Base-by-base conservation (phyloP, 495 filamentous ascomycete genomes). In the Thermochaetoides thermophila region DNA sequence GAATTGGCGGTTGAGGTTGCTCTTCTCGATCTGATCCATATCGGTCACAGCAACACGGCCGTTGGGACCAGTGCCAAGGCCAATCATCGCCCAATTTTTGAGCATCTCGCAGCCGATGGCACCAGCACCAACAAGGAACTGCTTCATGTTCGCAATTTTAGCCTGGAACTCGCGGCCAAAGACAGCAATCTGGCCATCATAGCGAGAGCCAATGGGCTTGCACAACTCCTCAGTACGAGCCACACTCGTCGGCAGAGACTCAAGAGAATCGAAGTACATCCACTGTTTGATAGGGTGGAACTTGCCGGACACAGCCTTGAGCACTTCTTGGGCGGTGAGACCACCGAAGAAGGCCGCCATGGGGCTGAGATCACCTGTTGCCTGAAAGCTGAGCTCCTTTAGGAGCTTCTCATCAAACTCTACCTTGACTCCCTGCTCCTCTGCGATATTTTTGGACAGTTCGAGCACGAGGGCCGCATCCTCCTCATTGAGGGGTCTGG, bases 41-140 rank as follows among this genome's bases (percentile, higher is more conserved):
- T 99, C 91, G 10, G 91, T 94, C 16, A 96, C 81, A 15, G 53
- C 81, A 49, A 99, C 86, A 48, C 78, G 78, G 42, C 91, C 91
- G 20, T 85, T 71, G 15, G 80, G 80, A 21, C 91, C 91, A 25
- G 81, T 81, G 25, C 77, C 87, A 31, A 99, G 65, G 39, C 91
- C 91, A 46, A 96, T 91, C 85, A 96, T 87, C 17, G 91, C 89
- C 89, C 91, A 99, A 54, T 95, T 96, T 71, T 99, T 99, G 35
- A 99, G 64, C 72, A 95, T 99, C 52, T 99, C 91, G 50, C 91
- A 99, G 20, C 91, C 91, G 52, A 99, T 99, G 37, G 91, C 91
- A 39, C 91, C 91, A 16, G 91, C 82, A 39, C 91, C 91, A 31
- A 99, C 91, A 15, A 99, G 68, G 66, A 99, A 99, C 47, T 93